Evolutionary conservation across 352 stramenopile species (phyloP).

Genomic region (Phytophthora citricola): DNA sequence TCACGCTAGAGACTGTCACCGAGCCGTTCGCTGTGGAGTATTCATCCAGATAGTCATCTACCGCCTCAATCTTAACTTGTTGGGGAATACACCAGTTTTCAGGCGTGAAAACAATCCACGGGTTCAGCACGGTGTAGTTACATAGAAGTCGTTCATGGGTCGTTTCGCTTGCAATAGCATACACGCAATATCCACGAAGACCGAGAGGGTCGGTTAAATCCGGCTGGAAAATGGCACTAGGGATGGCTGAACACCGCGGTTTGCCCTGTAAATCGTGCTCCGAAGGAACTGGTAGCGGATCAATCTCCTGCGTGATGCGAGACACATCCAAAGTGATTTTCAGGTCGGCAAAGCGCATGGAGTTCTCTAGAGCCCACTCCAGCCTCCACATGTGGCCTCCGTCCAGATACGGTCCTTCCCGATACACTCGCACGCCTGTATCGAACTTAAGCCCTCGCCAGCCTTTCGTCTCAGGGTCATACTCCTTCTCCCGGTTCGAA

Average conservation of each 20-base stretch:
- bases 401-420: constrained; percentile 71
- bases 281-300: constrained; percentile 61
- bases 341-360: constrained; percentile 73
- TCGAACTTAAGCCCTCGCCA: constrained; percentile 69
- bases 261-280: constrained; percentile 50
- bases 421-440: constrained; percentile 75
- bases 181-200: constrained; percentile 66
- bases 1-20: constrained; percentile 68
- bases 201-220: constrained; percentile 59
- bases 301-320: constrained; percentile 68
- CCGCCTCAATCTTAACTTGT: constrained; percentile 47
- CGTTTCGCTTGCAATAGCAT: constrained; percentile 66
- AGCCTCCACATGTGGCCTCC: constrained; percentile 78
- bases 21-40: constrained; percentile 43
- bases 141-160: constrained; percentile 78
- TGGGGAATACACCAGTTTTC: constrained; percentile 77
- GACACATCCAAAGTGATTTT: constrained; percentile 65
- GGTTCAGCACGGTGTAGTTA: constrained; percentile 76
- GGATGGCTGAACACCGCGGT: constrained; percentile 58
- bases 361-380: constrained; percentile 79
- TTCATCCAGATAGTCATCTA: constrained; percentile 76
- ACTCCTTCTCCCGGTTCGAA: constrained; percentile 73
- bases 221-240: constrained; percentile 50
- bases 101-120: constrained; percentile 78
- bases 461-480: constrained; percentile 53